A percentile compares a stretch with the other conserved stretches of the same genome.
Conservation (phyloP, 805 yeast species). For the Metschnikowia orientalis region DNA sequence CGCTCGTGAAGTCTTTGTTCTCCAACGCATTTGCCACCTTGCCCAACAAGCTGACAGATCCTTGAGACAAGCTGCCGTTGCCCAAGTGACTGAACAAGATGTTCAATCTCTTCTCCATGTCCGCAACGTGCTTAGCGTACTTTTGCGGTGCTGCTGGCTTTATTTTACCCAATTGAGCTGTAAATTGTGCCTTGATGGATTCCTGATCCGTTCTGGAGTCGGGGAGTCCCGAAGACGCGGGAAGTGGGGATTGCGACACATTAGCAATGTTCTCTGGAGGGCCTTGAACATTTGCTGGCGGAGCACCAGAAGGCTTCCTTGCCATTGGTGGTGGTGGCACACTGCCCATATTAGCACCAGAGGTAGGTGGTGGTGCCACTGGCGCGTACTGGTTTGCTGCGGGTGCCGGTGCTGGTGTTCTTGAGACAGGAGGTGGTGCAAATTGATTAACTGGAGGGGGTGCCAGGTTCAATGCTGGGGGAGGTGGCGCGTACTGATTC, state of each 20-base stretch:
- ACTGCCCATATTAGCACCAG: neutral
- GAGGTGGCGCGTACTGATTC: conserved; percentile 6
- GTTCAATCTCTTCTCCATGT: conserved; percentile 77
- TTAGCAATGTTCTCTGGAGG: neutral
- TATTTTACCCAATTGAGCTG: conserved; percentile 52
- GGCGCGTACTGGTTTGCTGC: neutral
- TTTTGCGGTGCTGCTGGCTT: conserved; percentile 73
- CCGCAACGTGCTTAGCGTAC: conserved; percentile 66
- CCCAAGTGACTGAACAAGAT: conserved; percentile 75
- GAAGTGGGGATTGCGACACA: no score
- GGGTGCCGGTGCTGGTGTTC: conserved; percentile 9
- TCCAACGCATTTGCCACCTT: conserved; percentile 49
- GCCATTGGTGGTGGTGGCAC: no score
- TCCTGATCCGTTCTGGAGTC: no score
- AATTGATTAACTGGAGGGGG: conserved; percentile 25
- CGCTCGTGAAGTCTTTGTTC: conserved; percentile 52
- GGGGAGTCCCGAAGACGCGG: no score
- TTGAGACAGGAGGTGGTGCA: conserved; percentile 21
- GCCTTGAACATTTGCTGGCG: neutral
- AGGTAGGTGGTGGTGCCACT: neutral
- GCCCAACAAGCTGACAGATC: conserved; percentile 51
- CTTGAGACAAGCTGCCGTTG: conserved; percentile 55
- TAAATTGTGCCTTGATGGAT: conserved; percentile 59
- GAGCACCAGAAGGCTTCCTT: no score
- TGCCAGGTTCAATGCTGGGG: conserved; percentile 9